phyloP scores from a whole-genome alignment of 2,329 filamentous ascomycete species.

The Aspergillus fumigatus region DNA sequence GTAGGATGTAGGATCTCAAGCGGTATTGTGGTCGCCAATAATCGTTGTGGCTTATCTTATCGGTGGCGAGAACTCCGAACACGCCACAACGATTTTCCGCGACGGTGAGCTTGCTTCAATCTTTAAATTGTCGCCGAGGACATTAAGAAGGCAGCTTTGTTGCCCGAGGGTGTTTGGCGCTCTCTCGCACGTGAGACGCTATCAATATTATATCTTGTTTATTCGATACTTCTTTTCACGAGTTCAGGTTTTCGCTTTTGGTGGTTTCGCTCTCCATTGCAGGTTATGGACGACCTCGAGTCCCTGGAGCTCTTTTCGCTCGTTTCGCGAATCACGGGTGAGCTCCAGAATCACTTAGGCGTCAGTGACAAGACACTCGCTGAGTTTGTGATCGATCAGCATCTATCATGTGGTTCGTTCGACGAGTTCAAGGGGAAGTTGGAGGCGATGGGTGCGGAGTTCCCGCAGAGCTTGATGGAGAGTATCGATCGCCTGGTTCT shows the following conservation, averaged over 20 bases:
- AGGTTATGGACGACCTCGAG: constrained; percentile 78
- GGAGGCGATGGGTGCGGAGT: constrained; percentile 71
- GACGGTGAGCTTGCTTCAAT: constrained; percentile 14
- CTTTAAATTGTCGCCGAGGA: constrained; percentile 7
- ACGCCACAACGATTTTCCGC: constrained; percentile 37
- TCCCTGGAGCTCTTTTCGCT: constrained; percentile 90
- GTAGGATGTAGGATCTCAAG: neutral
- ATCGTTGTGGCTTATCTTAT: constrained; percentile 26
- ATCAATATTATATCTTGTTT: neutral
- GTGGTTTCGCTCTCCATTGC: constrained; percentile 2
- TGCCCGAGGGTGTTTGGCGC: constrained; percentile 20
- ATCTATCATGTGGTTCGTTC: constrained; percentile 66
- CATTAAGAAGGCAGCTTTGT: constrained; percentile 1
- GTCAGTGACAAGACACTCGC: constrained; percentile 91
- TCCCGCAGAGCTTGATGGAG: constrained; percentile 80
- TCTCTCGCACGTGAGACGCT: constrained; percentile 9
- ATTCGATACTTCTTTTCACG: neutral
- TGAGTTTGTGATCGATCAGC: constrained; percentile 92
- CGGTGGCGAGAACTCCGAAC: constrained; percentile 23
- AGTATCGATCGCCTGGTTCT: constrained; percentile 85
- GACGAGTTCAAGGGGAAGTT: constrained; percentile 72
- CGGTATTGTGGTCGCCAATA: neutral
- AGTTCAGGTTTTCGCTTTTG: neutral
- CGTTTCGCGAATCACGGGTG: constrained; percentile 88
- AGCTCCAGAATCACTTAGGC: constrained; percentile 89